Base-by-base conservation (phyloP, 768 basidiomycete genomes). In the Pulveroboletus sp. region DNA sequence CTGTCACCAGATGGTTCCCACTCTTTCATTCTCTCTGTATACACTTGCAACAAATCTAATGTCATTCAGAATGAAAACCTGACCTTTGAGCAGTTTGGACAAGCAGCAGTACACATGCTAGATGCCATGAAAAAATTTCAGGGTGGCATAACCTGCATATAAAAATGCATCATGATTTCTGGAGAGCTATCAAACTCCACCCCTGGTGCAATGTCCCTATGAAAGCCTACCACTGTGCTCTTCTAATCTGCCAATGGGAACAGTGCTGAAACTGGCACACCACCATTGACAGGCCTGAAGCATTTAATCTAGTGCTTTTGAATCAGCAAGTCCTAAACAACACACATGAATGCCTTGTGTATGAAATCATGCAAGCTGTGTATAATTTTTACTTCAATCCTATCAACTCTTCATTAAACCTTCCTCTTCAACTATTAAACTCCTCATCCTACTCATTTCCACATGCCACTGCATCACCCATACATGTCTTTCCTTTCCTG, bases 231-330 rank as follows among this genome's bases (percentile, higher is more conserved):
- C 35, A 47, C 7, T 19, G 20, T 7, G 27, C 37, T 16, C 27
- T 47, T 2, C 36, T 47, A 8, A 2, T 39, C 11, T 47, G 37
- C 58, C 47, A 61, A 56, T 1, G 44, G 47, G 3, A 63, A 47
- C 0, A 26, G 24, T 13, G 65, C 70, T 0, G 76, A 72, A 0
- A 8, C 13, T 43, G 42, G 42, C 42, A 43, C 16, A 5, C 20
- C 6, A n/a, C 24, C 29, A 20, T 43, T 7, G 17, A 11, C 17
- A 14, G 5, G 5, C 29, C 17, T 3, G 4, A 20, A 5, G 19
- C 27, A 12, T 31, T 20, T 20, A 20, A 43, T 14, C 20, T 43
- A 4, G 19, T 29, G 6, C 11, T 20, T 12, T 30, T 43, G 12
- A 19, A 43, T 13, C 11, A 31, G 8, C 4, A 17, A 7, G 7